These are phyloP conservation scores for Bacidia gigantensis DNA, from an alignment of 495 filamentous ascomycete genomes.

Conservation along the genomic window DNA sequence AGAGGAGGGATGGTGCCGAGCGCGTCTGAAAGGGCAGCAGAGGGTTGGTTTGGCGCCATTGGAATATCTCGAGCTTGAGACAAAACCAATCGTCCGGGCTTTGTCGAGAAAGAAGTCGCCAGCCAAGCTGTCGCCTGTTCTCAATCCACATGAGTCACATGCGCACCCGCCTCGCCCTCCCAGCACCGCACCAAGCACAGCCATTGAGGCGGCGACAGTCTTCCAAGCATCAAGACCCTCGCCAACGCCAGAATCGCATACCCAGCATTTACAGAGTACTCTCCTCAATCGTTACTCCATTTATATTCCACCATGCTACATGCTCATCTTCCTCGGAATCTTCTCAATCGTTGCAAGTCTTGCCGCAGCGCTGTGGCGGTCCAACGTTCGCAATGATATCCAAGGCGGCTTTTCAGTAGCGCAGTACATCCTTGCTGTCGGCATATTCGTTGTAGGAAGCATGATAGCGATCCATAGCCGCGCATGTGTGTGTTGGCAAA, in stretches of 20 bases:
- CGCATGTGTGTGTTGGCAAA: slow-evolving; percentile 4
- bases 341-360: slow-evolving; percentile 3
- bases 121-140: too few relatives aligned
- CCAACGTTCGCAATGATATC: background rate
- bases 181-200: too few relatives aligned
- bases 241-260: too few relatives aligned
- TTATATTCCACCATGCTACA: slow-evolving; percentile 2
- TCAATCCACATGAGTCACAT: too few relatives aligned
- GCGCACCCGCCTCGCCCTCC: too few relatives aligned
- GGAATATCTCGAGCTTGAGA: slow-evolving; percentile 5
- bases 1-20: slow-evolving; percentile 11
- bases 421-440: slow-evolving; percentile 3
- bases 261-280: too few relatives aligned
- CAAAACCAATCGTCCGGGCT: too few relatives aligned
- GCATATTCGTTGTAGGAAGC: slow-evolving; percentile 3
- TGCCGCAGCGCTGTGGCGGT: slow-evolving; percentile 5
- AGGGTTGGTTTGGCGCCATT: slow-evolving; percentile 5
- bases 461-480: background rate
- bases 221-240: too few relatives aligned
- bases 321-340: slow-evolving; percentile 3
- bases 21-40: slow-evolving; percentile 1
- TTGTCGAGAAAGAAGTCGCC: too few relatives aligned
- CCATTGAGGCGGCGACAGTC: too few relatives aligned
- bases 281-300: too few relatives aligned
- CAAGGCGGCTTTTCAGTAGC: slow-evolving; percentile 3